These are phyloP conservation scores for Aspergillus ellipticus DNA, from an alignment of 495 filamentous ascomycete species.

Conservation along the genomic window DNA sequence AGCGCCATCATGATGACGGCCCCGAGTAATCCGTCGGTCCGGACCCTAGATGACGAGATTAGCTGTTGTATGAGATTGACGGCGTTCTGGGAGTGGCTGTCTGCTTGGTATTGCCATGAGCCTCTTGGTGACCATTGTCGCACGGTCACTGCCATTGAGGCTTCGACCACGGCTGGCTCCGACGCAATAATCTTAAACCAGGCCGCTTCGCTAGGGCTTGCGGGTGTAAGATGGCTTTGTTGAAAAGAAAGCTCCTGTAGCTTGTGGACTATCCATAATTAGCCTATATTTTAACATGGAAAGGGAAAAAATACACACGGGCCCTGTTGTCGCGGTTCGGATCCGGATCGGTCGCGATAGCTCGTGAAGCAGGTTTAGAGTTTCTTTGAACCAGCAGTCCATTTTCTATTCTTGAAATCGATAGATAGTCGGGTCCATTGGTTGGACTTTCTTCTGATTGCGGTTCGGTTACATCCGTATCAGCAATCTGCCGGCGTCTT, in stretches of 20 bases:
- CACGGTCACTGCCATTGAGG: conserved; percentile 20
- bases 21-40: conserved; percentile 20
- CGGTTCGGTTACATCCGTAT: neutral
- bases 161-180: conserved; percentile 23
- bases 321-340: too few species aligned
- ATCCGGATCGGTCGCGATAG: too few species aligned
- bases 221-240: conserved; percentile 6
- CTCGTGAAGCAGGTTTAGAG: too few species aligned
- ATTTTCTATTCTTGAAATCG: too few species aligned
- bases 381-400: too few species aligned
- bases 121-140: conserved; percentile 14
- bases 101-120: conserved; percentile 7
- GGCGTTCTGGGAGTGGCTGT: neutral
- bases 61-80: conserved; percentile 2
- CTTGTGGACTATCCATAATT: conserved; percentile 1
- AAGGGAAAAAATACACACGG: too few species aligned
- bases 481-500: conserved; percentile 14
- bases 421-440: too few species aligned
- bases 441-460: too few species aligned
- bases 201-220: conserved; percentile 14
- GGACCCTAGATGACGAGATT: conserved; percentile 10
- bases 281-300: too few species aligned
- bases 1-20: conserved; percentile 25
- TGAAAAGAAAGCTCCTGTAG: conserved; percentile 9
- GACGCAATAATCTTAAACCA: conserved; percentile 21